Evolutionary conservation across 202 grass and related monocot genomes (phyloP), one percentile per base, ranked within the genome.

Genomic region (Sporobolus alterniflorus): DNA sequence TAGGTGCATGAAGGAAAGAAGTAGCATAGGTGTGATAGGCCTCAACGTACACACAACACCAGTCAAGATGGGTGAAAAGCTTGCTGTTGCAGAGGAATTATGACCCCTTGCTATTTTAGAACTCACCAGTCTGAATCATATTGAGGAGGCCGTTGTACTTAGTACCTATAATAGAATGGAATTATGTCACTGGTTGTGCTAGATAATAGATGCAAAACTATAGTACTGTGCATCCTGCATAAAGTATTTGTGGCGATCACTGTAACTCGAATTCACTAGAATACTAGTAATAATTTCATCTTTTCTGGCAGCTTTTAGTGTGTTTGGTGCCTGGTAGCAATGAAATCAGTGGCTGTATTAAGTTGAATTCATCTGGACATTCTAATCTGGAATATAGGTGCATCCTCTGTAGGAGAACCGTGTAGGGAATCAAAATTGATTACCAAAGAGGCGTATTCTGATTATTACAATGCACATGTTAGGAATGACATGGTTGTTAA

Each of bases 101-200:
- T 96, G 91, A 88, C 94, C 91, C 20, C 94, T 83, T 76, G 83
- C 94, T 75, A 91, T 96, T 89, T 88, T 84, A 59, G 94, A 96
- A 88, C 88, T 96, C 67, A 93, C 88, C 11, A 69, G 41, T 69
- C 61, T 96, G 59, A 93, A 93, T 74, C 90, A 96, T 85, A 91
- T 96, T 46, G 93, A 96, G 86, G 93, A 96, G 68, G 93, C 93
- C 73, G 93, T 88, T 26, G 93, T 96, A 74, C 93, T 96, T 42
- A 96, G 94, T 73, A 96, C 94, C 43, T 96, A 90, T 75, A 96
- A 96, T 51, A 90, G 94, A 68, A 96, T 96, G 94, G 90, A 96
- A 79, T 56, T 96, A 96, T 76, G 88, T 96, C n/a, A n/a, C n/a
- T n/a, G n/a, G n/a, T n/a, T n/a, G n/a, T n/a, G n/a, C n/a, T n/a